Base-by-base conservation (phyloP, 345 rosid genomes). In the Toxicodendron radicans region DNA sequence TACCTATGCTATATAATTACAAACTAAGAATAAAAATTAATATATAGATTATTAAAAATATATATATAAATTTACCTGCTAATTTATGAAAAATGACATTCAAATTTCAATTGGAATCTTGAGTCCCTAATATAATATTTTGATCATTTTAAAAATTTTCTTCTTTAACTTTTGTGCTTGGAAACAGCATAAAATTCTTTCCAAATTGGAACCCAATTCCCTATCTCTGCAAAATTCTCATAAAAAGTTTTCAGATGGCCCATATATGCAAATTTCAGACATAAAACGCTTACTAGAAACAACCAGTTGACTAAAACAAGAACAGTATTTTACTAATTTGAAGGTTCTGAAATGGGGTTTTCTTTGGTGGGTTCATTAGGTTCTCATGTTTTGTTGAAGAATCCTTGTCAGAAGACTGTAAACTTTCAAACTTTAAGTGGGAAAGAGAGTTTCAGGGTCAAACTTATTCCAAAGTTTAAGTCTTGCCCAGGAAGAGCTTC, bases 301-400 rank as follows among this genome's bases (percentile, higher is more conserved):
- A 30, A 14, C 32, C 21, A 11, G 4, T 68, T 33, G 24, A 68
- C 17, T 18, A 54, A 51, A 53, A 20, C 8, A 12, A 17, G 1
- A 16, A 18, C 43, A 20, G 2, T 9, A 8, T 60, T 70, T 59
- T n/a, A 33, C 30, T 6, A 43, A 64, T 76, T 67, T 73, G 30
- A 51, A 27, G 48, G 62, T 10, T 70, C 41, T 70, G 56, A 56
- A 65, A 87, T 88, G 91, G 91, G 84, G 65, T 66, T 81, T 82
- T 78, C 89, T 1, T 18, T 82, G 32, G 66, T 82, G 81, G 81
- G 81, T 78, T 83, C 85, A 4, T 71, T 72, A 73, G 71, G 82
- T 80, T 74, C 80, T 64, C 87, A 57, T 35, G 48, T 76, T 79
- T 69, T 73, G 12, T 71, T 56, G 5, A 68, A 75, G 70, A 78